Base-by-base conservation (phyloP, 768 basidiomycete species). In the Lactarius deliciosus region DNA sequence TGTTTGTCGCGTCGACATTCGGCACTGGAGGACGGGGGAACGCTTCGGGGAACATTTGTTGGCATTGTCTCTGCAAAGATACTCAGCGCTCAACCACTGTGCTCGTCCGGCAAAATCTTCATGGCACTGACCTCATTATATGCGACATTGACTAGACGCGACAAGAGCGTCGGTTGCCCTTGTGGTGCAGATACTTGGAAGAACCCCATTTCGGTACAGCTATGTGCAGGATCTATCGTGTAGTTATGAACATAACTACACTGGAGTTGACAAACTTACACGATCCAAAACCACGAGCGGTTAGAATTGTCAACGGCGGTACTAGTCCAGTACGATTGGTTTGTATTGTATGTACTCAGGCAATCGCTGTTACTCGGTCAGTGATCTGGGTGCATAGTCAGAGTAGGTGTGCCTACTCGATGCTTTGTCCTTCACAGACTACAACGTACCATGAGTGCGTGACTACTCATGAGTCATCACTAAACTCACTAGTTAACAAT, bases 301-400 rank as follows among this genome's bases (percentile, higher is more conserved):
- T 0, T 7, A 18, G 20, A 45, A 45, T 45, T 45, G 43, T 45
- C 20, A 4, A 82, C 5, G 66, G 69, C 0, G 78, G 64, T 76
- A 15, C 86, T 87, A 77, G 38, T 40, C 38, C 80, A 91, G 73
- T 71, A 83, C 1, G 74, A 59, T 60, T 73, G 67, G 22, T 68
- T 78, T 1, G 77, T 41, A 64, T 83, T 66, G 58, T 83, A 81
- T 5, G 79, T 76, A 11, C 81, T 81, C 25, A 83, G 72, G 57
- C 81, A 82, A 8, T 76, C 73, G 20, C 76, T 78, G 32, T 25
- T 7, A 36, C 22, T 45, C 34, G 0, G 50, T 57, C 18, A 43
- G 25, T 2, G 15, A 43, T 28, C 61, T 25, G 16, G 30, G 20
- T 16, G 25, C 41, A 40, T n/a, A 47, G 40, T 22, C 9, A 45